Evolutionary conservation across 148 eudicot species (phyloP).

Genomic region (Fallopia convolvulus): DNA sequence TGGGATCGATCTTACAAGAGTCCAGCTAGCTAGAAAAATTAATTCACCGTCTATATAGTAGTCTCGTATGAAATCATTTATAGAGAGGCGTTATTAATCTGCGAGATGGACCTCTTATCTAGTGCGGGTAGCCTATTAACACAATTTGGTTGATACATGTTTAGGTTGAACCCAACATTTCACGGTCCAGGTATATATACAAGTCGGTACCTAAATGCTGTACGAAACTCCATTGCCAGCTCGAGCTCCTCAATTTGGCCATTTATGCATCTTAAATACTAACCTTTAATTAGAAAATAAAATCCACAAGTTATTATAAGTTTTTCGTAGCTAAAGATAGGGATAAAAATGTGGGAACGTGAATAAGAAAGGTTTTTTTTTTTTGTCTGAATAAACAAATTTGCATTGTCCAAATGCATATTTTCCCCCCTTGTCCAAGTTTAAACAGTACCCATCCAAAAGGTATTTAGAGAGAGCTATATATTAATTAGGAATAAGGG

Average conservation of each 20-base stretch:
- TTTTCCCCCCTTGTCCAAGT: too few species aligned
- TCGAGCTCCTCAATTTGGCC: neutral
- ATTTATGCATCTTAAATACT: neutral
- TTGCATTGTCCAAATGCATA: too few species aligned
- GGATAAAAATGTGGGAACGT: too few species aligned
- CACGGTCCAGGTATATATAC: neutral
- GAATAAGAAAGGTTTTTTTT: too few species aligned
- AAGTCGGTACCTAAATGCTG: neutral
- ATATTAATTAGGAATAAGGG: too few species aligned
- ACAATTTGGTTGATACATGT: neutral
- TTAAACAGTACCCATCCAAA: too few species aligned
- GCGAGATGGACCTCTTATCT: neutral
- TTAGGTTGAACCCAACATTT: constrained; percentile 4
- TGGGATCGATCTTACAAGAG: neutral
- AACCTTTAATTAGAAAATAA: too few species aligned
- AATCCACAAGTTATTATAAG: too few species aligned
- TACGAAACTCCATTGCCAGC: neutral
- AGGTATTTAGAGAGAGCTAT: too few species aligned
- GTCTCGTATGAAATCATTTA: neutral
- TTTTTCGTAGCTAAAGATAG: too few species aligned
- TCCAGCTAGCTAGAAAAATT: too few species aligned
- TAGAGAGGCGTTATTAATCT: neutral
- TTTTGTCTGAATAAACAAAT: too few species aligned
- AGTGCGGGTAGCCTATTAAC: neutral
- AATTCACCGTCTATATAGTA: neutral